Evolutionary conservation across 768 basidiomycete species (phyloP), one percentile per base, ranked within the genome.

Genomic region (Mycena alexandri): DNA sequence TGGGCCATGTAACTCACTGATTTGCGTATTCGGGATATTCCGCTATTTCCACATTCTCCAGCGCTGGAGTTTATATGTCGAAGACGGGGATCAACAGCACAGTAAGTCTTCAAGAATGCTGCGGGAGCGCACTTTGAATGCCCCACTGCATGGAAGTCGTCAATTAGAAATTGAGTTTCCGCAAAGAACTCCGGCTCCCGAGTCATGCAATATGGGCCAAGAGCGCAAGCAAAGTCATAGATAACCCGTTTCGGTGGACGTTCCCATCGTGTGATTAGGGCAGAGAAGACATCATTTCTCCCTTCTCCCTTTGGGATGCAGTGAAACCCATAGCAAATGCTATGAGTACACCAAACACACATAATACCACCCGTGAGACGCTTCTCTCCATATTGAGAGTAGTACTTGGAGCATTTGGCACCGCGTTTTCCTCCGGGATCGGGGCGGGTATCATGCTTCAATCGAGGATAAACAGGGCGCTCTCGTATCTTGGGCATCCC

Each of bases 231-330:
- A 61, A 75, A 78, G 47, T 77, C 75, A 48, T 78, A 78, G 12
- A 78, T 62, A 13, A 81, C 61, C 7, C 66, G 48, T 25, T 73
- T 67, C 11, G 78, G 80, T 0, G 79, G 74, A 21, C 34, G 73
- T 13, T 67, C 47, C 76, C 77, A 81, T 2, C 70, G 69, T 1
- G 80, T 82, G 16, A 79, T 69, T 2, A 82, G 69, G 1, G 82
- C 80, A 3, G 77, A 80, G 61, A 83, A 83, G 0, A 82, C 79
- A 68, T 82, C 78, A 61, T 83, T 81, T 1, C 77, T 48, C 5
- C 81, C 80, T 66, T 82, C 81, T 1, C 72, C 76, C 13, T 67
- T 50, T 0, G 79, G 81, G 22, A 81, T 83, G 63, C 74, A 76
- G 34, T 80, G 77, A 57, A 80, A 81, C 1, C 80, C 77, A 67